These are phyloP conservation scores for Telfairia occidentalis DNA, from an alignment of 331 rosid genomes.

Conservation along the genomic window DNA sequence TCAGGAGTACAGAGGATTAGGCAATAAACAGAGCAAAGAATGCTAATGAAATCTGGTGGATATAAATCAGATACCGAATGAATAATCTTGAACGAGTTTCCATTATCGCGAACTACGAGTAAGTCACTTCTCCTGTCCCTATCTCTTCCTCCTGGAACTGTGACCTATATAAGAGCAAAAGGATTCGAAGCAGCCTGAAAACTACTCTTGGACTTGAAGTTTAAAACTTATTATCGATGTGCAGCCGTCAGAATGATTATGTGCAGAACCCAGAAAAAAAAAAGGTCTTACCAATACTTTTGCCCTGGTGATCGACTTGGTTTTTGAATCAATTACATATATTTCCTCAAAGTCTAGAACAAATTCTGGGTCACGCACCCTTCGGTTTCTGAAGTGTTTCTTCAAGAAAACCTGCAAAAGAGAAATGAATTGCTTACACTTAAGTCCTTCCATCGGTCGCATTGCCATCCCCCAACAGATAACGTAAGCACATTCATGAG, in stretches of 20 bases:
- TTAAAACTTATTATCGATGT: not conserved
- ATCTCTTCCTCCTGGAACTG: slow-evolving; percentile 70
- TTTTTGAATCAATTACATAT: slow-evolving; percentile 71
- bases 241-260: not conserved
- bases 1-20: slow-evolving; percentile 13
- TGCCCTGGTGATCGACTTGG: slow-evolving; percentile 83
- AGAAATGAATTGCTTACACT: not conserved
- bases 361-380: slow-evolving; percentile 68
- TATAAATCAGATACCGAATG: slow-evolving; percentile 37
- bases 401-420: slow-evolving; percentile 68
- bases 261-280: slow-evolving; percentile 3
- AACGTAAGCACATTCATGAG: not conserved
- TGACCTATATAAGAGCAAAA: slow-evolving; percentile 42
- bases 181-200: not conserved
- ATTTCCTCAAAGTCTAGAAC: slow-evolving; percentile 91
- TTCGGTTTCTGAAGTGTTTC: slow-evolving; percentile 75
- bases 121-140: slow-evolving; percentile 81
- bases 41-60: slow-evolving; percentile 13
- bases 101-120: slow-evolving; percentile 70
- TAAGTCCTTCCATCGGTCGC: not conserved
- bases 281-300: slow-evolving; percentile 62
- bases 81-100: slow-evolving; percentile 71
- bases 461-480: not conserved
- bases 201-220: not conserved
- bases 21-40: slow-evolving; percentile 9